Conservation (phyloP, 2,329 filamentous ascomycete species). For the Celoporthe dispersa region DNA sequence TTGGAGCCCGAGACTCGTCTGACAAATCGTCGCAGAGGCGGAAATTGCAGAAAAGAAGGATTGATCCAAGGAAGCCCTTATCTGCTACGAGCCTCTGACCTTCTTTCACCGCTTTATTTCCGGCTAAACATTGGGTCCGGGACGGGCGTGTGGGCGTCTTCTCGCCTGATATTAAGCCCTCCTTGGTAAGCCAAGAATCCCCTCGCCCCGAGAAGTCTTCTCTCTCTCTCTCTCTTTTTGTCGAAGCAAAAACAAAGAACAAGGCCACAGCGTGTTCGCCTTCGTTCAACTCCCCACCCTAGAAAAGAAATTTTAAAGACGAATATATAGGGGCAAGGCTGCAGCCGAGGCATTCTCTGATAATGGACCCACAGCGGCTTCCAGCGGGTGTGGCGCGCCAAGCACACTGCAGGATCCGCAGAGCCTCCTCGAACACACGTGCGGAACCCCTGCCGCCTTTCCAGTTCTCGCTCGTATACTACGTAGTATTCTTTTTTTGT, state of each 20-base stretch:
- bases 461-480: conserved; percentile 5
- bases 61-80: background rate
- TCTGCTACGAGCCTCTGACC: background rate
- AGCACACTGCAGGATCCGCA: conserved; percentile 24
- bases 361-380: conserved; percentile 6
- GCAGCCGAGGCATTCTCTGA: conserved; percentile 15
- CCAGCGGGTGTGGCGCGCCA: background rate
- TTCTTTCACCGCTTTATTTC: conserved; percentile 10
- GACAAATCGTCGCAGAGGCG: background rate
- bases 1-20: background rate
- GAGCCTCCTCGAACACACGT: conserved; percentile 20
- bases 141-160: background rate
- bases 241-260: background rate
- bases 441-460: conserved; percentile 12
- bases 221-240: too few species aligned
- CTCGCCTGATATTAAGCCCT: background rate
- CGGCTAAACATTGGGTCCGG: background rate
- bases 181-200: background rate
- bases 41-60: background rate
- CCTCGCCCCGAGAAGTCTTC: background rate
- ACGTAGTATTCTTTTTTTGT: background rate
- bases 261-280: too few species aligned
- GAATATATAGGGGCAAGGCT: conserved; percentile 8
- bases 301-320: background rate
- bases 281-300: background rate